phyloP scores from a whole-genome alignment of 331 rosid genomes.

The Quercus lobata region DNA sequence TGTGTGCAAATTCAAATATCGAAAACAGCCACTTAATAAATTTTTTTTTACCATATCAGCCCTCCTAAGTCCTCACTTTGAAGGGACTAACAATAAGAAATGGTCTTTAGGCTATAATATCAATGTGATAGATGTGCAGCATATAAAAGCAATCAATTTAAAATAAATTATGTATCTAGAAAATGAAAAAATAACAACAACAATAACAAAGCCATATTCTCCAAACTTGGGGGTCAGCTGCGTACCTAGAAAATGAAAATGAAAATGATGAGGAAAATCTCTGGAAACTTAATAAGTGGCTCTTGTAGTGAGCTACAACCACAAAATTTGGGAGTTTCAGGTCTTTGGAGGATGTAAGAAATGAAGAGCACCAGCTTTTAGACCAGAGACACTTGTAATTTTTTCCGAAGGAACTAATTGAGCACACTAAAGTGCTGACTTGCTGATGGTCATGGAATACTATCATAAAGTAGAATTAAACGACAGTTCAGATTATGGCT shows the following conservation, averaged over 20 bases:
- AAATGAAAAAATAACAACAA: not conserved
- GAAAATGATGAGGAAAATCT: too few relatives aligned
- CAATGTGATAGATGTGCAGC: not conserved
- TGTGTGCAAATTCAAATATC: not conserved
- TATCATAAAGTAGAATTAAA: not conserved
- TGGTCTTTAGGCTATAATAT: not conserved
- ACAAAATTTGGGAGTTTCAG: too few relatives aligned
- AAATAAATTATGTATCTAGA: not conserved
- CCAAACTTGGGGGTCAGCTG: too few relatives aligned
- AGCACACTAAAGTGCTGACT: not conserved
- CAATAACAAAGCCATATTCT: too few relatives aligned
- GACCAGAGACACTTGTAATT: too few relatives aligned
- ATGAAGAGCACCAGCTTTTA: too few relatives aligned
- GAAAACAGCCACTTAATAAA: not conserved
- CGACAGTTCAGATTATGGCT: not conserved
- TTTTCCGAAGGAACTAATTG: not conserved
- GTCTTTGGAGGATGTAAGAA: too few relatives aligned
- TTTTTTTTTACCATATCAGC: too few relatives aligned
- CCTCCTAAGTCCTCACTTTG: not conserved
- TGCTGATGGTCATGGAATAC: slow-evolving; percentile 1
- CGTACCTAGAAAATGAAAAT: too few relatives aligned
- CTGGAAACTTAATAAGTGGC: too few relatives aligned
- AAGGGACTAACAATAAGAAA: not conserved
- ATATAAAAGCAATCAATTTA: not conserved
- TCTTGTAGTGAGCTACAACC: too few relatives aligned